A percentile compares a stretch with the other conserved stretches of the same genome.
These are phyloP conservation scores for Crepidotus variabilis DNA, from an alignment of 768 basidiomycete genomes.

Conservation along the genomic window DNA sequence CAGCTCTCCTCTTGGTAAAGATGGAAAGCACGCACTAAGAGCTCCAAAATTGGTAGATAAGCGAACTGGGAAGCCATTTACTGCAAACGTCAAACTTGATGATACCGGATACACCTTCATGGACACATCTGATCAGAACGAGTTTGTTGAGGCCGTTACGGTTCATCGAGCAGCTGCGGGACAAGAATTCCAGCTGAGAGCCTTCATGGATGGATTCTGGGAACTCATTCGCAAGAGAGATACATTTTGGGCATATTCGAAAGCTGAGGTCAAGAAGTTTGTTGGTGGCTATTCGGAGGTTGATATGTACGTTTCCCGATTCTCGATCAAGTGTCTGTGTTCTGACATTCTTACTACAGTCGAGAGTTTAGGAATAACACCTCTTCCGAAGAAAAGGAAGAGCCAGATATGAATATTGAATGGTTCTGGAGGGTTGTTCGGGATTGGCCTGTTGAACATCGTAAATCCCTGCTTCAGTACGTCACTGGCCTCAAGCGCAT, in stretches of 20 bases:
- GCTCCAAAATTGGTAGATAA: constrained; percentile 16
- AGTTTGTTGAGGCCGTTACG: constrained; percentile 14
- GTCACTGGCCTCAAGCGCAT: constrained; percentile 23
- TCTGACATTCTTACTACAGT: neutral
- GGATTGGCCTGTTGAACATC: constrained; percentile 20
- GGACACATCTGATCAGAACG: constrained; percentile 14
- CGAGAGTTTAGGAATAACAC: neutral
- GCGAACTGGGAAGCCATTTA: constrained; percentile 15
- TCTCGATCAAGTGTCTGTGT: neutral
- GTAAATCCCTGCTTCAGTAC: constrained; percentile 19
- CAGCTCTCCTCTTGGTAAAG: constrained; percentile 4
- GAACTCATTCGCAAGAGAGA: constrained; percentile 16
- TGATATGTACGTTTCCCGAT: constrained; percentile 12
- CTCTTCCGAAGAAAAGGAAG: constrained; percentile 5
- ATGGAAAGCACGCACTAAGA: constrained; percentile 14
- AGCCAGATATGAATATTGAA: constrained; percentile 18
- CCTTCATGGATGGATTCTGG: constrained; percentile 21
- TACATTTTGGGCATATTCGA: constrained; percentile 17
- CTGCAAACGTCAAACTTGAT: constrained; percentile 10
- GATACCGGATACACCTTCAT: constrained; percentile 11
- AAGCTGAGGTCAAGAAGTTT: constrained; percentile 19
- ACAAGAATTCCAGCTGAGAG: constrained; percentile 12
- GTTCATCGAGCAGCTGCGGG: constrained; percentile 10
- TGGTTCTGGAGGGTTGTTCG: constrained; percentile 22
- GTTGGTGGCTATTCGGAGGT: constrained; percentile 20